Conservation (phyloP, 1,284 basidiomycete species). For the Cutaneotrichosporon curvatum region DNA sequence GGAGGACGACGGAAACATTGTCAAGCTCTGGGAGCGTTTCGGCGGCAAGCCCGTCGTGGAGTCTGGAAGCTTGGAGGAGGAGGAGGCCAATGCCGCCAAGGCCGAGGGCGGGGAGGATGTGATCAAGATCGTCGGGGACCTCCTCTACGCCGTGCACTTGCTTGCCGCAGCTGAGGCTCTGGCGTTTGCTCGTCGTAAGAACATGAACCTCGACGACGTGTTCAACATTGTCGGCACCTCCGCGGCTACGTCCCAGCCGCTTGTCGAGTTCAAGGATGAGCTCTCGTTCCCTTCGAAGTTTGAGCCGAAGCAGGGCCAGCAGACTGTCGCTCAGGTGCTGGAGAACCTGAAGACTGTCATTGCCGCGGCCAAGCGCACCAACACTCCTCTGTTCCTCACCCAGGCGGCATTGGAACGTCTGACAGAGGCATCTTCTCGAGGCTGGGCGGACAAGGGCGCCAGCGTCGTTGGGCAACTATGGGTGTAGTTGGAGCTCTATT, state of each 20-base stretch:
- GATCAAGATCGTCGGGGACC: conserved; percentile 36
- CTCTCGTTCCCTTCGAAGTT: conserved; percentile 1
- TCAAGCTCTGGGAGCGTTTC: conserved; percentile 36
- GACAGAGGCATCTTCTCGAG: conserved; percentile 10
- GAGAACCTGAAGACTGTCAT: conserved; percentile 17
- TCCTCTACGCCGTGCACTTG: conserved; percentile 41
- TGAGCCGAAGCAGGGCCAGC: background rate
- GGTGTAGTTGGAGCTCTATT: background rate
- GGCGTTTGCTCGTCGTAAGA: conserved; percentile 38
- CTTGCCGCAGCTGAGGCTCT: conserved; percentile 42
- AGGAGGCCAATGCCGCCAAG: conserved; percentile 21
- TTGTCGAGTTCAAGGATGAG: conserved; percentile 8
- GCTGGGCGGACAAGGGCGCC: conserved; percentile 3
- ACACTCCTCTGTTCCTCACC: conserved; percentile 33
- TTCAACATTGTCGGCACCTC: conserved; percentile 37
- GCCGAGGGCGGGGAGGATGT: conserved; percentile 13
- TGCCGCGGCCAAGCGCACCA: conserved; percentile 26
- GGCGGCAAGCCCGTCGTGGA: conserved; percentile 25
- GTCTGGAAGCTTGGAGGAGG: conserved; percentile 25
- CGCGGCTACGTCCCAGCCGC: conserved; percentile 7
- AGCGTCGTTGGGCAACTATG: conserved; percentile 6
- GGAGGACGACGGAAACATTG: conserved; percentile 31
- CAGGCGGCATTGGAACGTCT: conserved; percentile 33
- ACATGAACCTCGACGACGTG: conserved; percentile 35
- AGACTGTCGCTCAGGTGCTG: conserved; percentile 11